A percentile compares a stretch with the other conserved stretches of the same genome.
Conservation (phyloP, 2,329 filamentous ascomycete species). For the Trichoderma citrinoviride region DNA sequence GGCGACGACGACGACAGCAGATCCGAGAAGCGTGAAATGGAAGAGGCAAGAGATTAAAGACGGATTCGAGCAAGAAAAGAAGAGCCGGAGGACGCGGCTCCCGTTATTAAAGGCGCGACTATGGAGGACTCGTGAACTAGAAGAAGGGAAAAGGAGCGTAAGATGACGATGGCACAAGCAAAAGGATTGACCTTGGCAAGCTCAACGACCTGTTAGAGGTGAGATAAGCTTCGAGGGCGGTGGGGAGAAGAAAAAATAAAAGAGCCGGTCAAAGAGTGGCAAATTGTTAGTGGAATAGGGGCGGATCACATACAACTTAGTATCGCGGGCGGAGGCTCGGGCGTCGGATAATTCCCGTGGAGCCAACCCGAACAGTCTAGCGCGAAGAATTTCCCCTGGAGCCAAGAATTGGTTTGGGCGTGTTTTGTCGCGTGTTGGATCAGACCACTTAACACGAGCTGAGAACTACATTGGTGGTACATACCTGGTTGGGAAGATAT, state of each 20-base stretch:
- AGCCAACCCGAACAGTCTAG: not conserved
- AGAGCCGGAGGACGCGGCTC: not conserved
- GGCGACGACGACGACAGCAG: not conserved
- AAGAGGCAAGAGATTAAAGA: not conserved
- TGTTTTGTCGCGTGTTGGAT: constrained; percentile 13
- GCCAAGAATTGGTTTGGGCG: not conserved
- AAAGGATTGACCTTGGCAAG: not conserved
- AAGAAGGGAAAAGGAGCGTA: constrained; percentile 10
- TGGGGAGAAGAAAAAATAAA: not conserved
- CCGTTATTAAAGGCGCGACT: not conserved
- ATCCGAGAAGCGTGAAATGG: not conserved
- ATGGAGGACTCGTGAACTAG: too few relatives aligned
- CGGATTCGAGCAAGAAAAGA: not conserved
- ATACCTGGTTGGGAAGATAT: too few relatives aligned
- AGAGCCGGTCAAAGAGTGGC: not conserved
- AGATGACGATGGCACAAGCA: not conserved
- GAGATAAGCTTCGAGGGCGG: constrained; percentile 4
- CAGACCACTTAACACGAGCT: constrained; percentile 15
- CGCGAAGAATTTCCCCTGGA: constrained; percentile 11
- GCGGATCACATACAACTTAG: not conserved
- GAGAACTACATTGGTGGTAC: not conserved
- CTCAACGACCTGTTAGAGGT: not conserved
- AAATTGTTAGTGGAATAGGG: not conserved
- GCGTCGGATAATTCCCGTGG: not conserved
- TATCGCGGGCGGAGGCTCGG: constrained; percentile 17